These are phyloP conservation scores for Pulveroboletus ravenelii DNA, from an alignment of 768 basidiomycete species.

Conservation along the genomic window DNA sequence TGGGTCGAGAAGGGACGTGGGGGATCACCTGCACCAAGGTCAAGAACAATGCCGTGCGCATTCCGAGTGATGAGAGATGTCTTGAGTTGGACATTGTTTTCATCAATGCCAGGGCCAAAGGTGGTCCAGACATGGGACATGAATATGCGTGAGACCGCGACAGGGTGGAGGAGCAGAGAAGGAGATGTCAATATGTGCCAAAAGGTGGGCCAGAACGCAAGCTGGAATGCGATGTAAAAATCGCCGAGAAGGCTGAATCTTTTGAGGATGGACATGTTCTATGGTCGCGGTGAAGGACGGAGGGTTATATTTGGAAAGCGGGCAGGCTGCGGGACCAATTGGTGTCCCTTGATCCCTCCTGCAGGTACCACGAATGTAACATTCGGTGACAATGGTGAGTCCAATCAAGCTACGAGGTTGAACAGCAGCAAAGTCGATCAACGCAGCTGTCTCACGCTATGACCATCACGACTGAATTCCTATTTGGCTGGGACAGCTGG, in stretches of 20 bases:
- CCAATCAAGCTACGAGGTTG: background rate
- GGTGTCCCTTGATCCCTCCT: background rate
- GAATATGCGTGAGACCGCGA: slow-evolving; percentile 46
- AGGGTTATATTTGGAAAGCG: no score
- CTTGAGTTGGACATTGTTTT: slow-evolving; percentile 39
- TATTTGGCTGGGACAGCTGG: no score
- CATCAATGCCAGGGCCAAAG: slow-evolving; percentile 48
- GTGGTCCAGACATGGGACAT: slow-evolving; percentile 54
- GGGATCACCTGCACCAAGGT: slow-evolving; percentile 58
- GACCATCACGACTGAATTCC: no score
- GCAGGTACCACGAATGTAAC: background rate
- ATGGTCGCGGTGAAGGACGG: slow-evolving; percentile 6
- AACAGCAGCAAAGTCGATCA: no score
- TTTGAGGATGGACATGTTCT: slow-evolving; percentile 14
- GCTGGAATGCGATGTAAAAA: slow-evolving; percentile 35
- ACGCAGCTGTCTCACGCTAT: no score
- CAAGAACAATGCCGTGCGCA: slow-evolving; percentile 59
- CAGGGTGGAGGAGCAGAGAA: slow-evolving; percentile 41
- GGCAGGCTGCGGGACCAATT: background rate
- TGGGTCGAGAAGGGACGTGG: background rate
- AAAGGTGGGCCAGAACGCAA: slow-evolving; percentile 45
- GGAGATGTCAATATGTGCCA: slow-evolving; percentile 38
- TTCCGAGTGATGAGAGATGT: slow-evolving; percentile 45
- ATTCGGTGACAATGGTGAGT: no score
- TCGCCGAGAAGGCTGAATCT: slow-evolving; percentile 40